Base-by-base conservation (phyloP, 805 yeast genomes). In the Wickerhamiella bombiphila region DNA sequence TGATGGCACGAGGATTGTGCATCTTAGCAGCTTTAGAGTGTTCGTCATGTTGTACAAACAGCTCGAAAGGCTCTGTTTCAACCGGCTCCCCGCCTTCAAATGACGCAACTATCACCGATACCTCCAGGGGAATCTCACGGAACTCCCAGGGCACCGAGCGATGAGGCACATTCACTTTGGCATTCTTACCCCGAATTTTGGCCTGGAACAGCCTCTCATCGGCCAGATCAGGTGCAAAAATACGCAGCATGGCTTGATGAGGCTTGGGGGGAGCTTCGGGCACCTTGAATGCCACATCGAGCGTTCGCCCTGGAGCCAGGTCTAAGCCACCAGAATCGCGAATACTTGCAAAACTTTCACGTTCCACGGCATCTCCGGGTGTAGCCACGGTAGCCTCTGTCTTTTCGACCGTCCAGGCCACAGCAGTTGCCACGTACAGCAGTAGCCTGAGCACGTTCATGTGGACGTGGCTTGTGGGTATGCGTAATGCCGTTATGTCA, bases 71-170 rank as follows among this genome's bases (percentile, higher is more conserved):
- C 34, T 38, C 36, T 21, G 41, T 41, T 16, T 39, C 47, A 16
- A 35, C 18, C 3, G 41, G 42, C 11, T 34, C 33, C n/a, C n/a
- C n/a, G 20, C 48, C 54, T 17, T 37, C 22, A 39, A 55, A 54
- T 8, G 61, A 50, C 14, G 53, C 57, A 21, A 62, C 41, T 11
- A 52, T 39, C 11, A 59, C 25, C 13, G 42, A 28, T 31, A 53
- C 42, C 15, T 44, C 41, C 19, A 59, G 41, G 7, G 46, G 42
- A 14, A 50, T 41, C 35, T 41, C 44, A 18, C 45, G 45, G 18
- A 59, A 48, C 25, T 52, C 58, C 11, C 34, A 32, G 8, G 65
- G 64, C 11, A 60, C 40, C 18, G 41, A 25, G 22, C 49, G 47
- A 42, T 45, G 48, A 4, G 61, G 53, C 28, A 62, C 42, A 15